Conservation (phyloP, 2,329 filamentous ascomycete genomes). For the Trichoderma sp. region DNA sequence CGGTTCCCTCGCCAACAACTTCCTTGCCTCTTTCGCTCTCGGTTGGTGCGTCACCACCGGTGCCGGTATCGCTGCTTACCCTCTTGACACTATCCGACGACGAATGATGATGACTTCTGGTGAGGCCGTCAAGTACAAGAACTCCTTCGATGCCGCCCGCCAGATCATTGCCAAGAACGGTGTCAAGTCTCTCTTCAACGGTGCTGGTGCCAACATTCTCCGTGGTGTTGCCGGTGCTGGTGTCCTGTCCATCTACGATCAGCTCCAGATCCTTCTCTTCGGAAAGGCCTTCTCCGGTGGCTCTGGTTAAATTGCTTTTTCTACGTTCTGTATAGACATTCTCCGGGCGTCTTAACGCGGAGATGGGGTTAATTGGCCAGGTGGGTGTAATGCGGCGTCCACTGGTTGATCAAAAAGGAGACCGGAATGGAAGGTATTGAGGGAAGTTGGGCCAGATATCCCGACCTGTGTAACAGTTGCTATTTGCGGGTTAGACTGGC, state of each 20-base stretch:
- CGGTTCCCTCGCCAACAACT: conserved; percentile 92
- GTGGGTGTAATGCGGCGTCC: conserved; percentile 38
- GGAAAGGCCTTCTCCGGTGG: conserved; percentile 95
- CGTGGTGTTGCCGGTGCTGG: conserved; percentile 99
- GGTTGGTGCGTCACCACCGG: conserved; percentile 99
- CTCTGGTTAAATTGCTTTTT: conserved; percentile 46
- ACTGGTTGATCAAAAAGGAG: conserved; percentile 44
- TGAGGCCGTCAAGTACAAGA: conserved; percentile 99
- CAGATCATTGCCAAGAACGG: conserved; percentile 98
- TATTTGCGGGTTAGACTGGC: conserved; percentile 49
- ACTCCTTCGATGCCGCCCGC: conserved; percentile 88
- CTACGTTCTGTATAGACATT: conserved; percentile 42
- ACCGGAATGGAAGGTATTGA: conserved; percentile 47
- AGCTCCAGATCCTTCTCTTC: conserved; percentile 98
- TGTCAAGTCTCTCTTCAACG: conserved; percentile 99
- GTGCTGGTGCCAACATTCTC: conserved; percentile 99
- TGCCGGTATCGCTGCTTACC: conserved; percentile 99
- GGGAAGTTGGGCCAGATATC: conserved; percentile 42
- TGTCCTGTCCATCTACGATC: conserved; percentile 99
- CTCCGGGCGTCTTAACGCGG: conserved; percentile 30
- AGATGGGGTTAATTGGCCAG: conserved; percentile 31
- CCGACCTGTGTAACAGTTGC: conserved; percentile 40
- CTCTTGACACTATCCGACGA: conserved; percentile 99
- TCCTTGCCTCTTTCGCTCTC: conserved; percentile 98
- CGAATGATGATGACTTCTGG: conserved; percentile 99